Conservation (phyloP, 352 stramenopile species). For the Stephanocyclus meneghinianus region DNA sequence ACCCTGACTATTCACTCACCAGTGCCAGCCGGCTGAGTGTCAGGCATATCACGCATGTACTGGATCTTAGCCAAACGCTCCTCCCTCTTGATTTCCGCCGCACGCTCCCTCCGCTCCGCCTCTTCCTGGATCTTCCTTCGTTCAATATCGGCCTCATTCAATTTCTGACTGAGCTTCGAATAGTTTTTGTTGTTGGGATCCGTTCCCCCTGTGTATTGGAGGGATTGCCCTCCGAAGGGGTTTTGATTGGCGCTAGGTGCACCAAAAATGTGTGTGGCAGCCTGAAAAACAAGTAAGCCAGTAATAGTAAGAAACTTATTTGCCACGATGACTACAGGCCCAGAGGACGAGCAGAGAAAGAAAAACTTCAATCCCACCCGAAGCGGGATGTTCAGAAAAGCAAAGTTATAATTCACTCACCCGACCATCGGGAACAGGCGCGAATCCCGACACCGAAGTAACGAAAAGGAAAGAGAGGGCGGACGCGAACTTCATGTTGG, state of each 20-base stretch:
- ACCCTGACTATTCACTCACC: constrained; percentile 42
- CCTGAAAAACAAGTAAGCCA: background rate
- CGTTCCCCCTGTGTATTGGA: constrained; percentile 71
- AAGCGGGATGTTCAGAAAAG: background rate
- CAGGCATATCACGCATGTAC: constrained; percentile 83
- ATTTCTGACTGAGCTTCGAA: constrained; percentile 71
- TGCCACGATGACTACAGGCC: background rate
- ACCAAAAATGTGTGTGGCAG: constrained; percentile 8
- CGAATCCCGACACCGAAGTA: constrained; percentile 56
- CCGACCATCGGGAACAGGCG: constrained; percentile 16
- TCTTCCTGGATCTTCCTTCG: constrained; percentile 79
- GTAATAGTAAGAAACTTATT: background rate
- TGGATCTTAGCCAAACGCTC: constrained; percentile 79
- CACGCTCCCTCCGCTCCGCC: constrained; percentile 71
- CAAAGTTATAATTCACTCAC: constrained; percentile 1
- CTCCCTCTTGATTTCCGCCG: constrained; percentile 79
- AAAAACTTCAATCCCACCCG: no score
- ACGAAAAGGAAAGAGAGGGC: constrained; percentile 50
- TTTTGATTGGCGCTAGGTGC: constrained; percentile 62
- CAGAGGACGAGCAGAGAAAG: no score
- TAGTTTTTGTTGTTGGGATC: constrained; percentile 72
- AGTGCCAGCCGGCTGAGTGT: constrained; percentile 75
- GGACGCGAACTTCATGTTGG: constrained; percentile 63
- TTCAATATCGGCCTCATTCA: constrained; percentile 83
- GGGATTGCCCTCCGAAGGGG: constrained; percentile 68